Percentiles rank a stretch among this genome's conserved stretches.
Evolutionary conservation across 2,329 filamentous ascomycete species (phyloP).

Genomic region (Penicillium sp.): DNA sequence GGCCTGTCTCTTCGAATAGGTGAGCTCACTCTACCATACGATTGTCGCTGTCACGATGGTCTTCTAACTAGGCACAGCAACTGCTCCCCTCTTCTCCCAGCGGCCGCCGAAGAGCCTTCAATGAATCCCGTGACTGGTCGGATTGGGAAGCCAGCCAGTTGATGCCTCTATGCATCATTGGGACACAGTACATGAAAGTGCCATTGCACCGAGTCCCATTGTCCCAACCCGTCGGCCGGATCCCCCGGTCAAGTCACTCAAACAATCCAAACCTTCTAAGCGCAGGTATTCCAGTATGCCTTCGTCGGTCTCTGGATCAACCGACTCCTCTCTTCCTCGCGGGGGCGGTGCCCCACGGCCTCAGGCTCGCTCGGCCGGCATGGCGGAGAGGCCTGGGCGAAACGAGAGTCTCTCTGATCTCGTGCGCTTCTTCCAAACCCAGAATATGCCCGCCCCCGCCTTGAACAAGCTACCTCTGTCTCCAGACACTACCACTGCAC

Average conservation of each 20-base stretch:
- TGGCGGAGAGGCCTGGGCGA: conserved; percentile 28
- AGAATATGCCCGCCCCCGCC: conserved; percentile 20
- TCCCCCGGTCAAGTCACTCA: conserved; percentile 25
- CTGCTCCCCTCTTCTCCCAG: too few species aligned
- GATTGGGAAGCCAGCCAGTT: conserved; percentile 22
- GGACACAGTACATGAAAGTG: conserved; percentile 25
- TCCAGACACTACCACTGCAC: conserved; percentile 27
- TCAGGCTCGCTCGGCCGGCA: conserved; percentile 33
- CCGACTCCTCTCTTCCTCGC: conserved; percentile 14
- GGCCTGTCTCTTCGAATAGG: conserved; percentile 3
- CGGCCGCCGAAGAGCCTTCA: background rate
- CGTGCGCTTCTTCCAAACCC: conserved; percentile 37
- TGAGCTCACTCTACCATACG: conserved; percentile 10
- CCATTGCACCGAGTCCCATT: conserved; percentile 35
- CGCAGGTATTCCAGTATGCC: conserved; percentile 27
- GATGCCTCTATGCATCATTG: conserved; percentile 31
- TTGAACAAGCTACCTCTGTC: conserved; percentile 12
- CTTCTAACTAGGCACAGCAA: conserved; percentile 9
- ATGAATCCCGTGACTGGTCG: conserved; percentile 9
- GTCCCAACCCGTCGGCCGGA: conserved; percentile 35
- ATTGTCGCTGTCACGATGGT: background rate
- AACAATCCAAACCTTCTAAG: conserved; percentile 9
- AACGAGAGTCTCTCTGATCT: conserved; percentile 37
- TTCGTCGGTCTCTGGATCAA: conserved; percentile 13
- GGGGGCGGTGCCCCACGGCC: conserved; percentile 13